Base-by-base conservation (phyloP, 31 red algal genomes). In the Asparagopsis taxiformis region DNA sequence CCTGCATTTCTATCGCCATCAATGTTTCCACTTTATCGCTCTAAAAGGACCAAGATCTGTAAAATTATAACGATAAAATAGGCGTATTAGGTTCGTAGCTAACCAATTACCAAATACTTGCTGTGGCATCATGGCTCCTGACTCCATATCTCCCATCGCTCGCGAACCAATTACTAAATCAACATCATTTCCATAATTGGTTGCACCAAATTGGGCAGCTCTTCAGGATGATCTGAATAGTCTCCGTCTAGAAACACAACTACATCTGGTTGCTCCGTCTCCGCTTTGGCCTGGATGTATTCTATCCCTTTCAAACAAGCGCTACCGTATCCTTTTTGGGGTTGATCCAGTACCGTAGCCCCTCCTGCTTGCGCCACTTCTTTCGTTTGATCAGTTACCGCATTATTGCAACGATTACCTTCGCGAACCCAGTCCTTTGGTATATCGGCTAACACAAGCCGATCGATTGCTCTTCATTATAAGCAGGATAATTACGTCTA, bases 11-110 rank as follows among this genome's bases (percentile, higher is more conserved):
- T n/a, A n/a, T n/a, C n/a, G n/a, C n/a, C n/a, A n/a, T n/a, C n/a
- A n/a, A n/a, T n/a, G n/a, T n/a, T n/a, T n/a, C n/a, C n/a, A n/a
- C n/a, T n/a, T n/a, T n/a, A n/a, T n/a, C n/a, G n/a, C n/a, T n/a
- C n/a, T n/a, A n/a, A 59, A 24, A 21, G 55, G 55, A 8, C 55
- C 55, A 9, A 59, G 24, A 59, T 59, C 55, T 9, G 55, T 59
- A 24, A 24, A 13, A 10, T 13, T 8, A 21, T 59, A 24, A 9
- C 22, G 16, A 24, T 21, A 59, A 24, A 13, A 10, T 20, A 59
- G 24, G 9, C 24, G 16, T 16, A 59, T 13, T 10, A 13, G 22
- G 15, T 20, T 13, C 16, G 55, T 21, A 9, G 55, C 55, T 8
- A 59, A 21, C 55, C 11, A 24, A 59, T 59, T 59, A 16, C 55